A percentile compares a stretch with the other conserved stretches of the same genome.
phyloP scores from a whole-genome alignment of 1,284 basidiomycete species.

The Marasmius sp. region DNA sequence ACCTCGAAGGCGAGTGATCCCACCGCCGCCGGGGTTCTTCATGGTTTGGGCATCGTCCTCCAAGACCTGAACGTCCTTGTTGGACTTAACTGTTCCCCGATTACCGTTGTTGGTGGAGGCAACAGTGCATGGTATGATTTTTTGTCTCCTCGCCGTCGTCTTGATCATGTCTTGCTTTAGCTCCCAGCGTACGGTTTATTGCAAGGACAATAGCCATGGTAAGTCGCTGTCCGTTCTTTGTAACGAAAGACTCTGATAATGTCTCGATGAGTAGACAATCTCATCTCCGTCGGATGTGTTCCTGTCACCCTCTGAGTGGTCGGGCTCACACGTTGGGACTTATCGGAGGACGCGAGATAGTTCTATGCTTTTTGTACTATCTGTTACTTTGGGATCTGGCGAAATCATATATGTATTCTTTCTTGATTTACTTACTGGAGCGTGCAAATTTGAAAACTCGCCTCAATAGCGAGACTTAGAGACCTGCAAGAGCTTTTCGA shows the following conservation, averaged over 20 bases:
- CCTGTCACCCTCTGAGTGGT: background rate
- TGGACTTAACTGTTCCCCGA: constrained; percentile 5
- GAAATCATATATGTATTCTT: no score
- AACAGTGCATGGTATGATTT: background rate
- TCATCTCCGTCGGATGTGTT: background rate
- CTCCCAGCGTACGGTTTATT: constrained; percentile 2
- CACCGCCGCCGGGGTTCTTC: background rate
- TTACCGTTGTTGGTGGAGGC: constrained; percentile 7
- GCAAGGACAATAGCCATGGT: constrained; percentile 6
- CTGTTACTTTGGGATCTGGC: no score
- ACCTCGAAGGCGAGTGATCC: background rate
- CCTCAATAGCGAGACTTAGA: no score
- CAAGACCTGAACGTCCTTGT: constrained; percentile 7
- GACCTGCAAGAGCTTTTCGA: no score
- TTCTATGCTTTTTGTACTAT: no score
- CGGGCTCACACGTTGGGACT: no score
- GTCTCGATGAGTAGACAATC: background rate
- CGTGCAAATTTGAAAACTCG: no score
- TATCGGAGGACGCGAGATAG: no score
- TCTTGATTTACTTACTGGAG: no score
- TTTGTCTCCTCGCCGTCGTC: background rate
- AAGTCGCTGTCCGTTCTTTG: background rate
- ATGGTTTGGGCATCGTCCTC: constrained; percentile 11
- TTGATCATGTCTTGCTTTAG: background rate
- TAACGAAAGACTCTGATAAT: background rate